Evolutionary conservation across 371 early-diverging fungal species (phyloP).

Genomic region (Umbelopsis sp.): DNA sequence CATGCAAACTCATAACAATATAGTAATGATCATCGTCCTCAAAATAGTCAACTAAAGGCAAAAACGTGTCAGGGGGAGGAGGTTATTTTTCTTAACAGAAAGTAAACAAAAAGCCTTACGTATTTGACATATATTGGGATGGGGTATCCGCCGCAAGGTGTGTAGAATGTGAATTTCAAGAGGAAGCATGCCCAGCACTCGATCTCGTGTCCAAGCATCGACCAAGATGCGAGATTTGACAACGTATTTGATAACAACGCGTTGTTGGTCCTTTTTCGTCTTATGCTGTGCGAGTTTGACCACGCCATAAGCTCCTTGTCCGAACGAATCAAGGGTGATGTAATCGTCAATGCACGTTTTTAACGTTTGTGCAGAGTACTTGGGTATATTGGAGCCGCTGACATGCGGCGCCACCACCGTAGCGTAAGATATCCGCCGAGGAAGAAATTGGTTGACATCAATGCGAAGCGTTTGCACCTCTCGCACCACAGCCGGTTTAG

Average conservation of each 20-base stretch:
- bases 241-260: slow-evolving; percentile 73
- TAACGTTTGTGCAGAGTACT: slow-evolving; percentile 51
- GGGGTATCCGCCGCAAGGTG: slow-evolving; percentile 57
- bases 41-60: slow-evolving; percentile 44
- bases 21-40: slow-evolving; percentile 74
- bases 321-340: slow-evolving; percentile 47
- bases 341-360: slow-evolving; percentile 43
- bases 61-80: no score
- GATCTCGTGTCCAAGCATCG: slow-evolving; percentile 72
- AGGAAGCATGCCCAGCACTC: slow-evolving; percentile 65
- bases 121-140: slow-evolving; percentile 64
- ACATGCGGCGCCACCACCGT: slow-evolving; percentile 9
- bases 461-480: neutral
- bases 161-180: slow-evolving; percentile 72
- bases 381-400: slow-evolving; percentile 16
- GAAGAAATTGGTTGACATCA: neutral
- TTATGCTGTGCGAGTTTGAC: slow-evolving; percentile 45
- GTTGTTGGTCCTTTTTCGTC: slow-evolving; percentile 21
- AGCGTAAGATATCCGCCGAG: slow-evolving; percentile 11
- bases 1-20: slow-evolving; percentile 67
- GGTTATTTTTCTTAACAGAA: no score
- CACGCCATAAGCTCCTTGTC: slow-evolving; percentile 62
- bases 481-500: neutral
- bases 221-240: slow-evolving; percentile 67
- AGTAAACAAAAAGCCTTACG: slow-evolving; percentile 24